Evolutionary conservation across 495 filamentous ascomycete genomes (phyloP).

Genomic region (Aspergillus heteromorphus): DNA sequence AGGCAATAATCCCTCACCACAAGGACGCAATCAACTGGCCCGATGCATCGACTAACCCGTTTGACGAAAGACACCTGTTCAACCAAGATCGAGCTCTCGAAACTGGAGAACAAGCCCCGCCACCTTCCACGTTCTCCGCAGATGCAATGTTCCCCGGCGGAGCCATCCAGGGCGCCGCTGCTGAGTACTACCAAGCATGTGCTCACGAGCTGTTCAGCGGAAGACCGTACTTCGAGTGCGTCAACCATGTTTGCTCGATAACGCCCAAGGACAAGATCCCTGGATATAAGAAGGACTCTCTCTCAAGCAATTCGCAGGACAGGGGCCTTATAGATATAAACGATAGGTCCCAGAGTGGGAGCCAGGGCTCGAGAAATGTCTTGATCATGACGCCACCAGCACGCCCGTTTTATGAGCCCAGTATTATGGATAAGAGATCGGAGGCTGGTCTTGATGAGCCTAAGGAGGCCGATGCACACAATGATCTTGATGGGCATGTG

Average conservation of each 20-base stretch:
- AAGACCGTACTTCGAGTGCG: slow-evolving; percentile 46
- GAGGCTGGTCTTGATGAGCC: not conserved
- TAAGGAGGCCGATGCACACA: not conserved
- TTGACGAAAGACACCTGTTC: slow-evolving; percentile 12
- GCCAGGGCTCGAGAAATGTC: slow-evolving; percentile 1
- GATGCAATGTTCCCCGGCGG: slow-evolving; percentile 28
- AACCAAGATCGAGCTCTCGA: slow-evolving; percentile 6
- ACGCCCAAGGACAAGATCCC: slow-evolving; percentile 23
- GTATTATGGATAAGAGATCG: not conserved
- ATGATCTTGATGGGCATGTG: not conserved
- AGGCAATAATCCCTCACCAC: slow-evolving; percentile 14
- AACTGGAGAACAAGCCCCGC: not conserved
- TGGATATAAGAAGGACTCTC: not conserved
- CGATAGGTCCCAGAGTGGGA: slow-evolving; percentile 16
- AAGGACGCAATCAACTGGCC: slow-evolving; percentile 13
- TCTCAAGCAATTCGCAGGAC: not conserved
- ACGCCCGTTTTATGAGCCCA: slow-evolving; percentile 10
- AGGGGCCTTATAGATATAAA: slow-evolving; percentile 28
- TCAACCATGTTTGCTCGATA: slow-evolving; percentile 43
- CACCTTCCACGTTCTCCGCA: too few relatives aligned
- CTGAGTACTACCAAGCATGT: slow-evolving; percentile 51
- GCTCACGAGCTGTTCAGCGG: slow-evolving; percentile 46
- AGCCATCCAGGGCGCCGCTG: slow-evolving; percentile 36
- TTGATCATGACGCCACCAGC: slow-evolving; percentile 4
- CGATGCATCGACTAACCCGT: slow-evolving; percentile 17